Conservation (phyloP, 140 eudicot genomes). For the Erigeron philadelphicus region DNA sequence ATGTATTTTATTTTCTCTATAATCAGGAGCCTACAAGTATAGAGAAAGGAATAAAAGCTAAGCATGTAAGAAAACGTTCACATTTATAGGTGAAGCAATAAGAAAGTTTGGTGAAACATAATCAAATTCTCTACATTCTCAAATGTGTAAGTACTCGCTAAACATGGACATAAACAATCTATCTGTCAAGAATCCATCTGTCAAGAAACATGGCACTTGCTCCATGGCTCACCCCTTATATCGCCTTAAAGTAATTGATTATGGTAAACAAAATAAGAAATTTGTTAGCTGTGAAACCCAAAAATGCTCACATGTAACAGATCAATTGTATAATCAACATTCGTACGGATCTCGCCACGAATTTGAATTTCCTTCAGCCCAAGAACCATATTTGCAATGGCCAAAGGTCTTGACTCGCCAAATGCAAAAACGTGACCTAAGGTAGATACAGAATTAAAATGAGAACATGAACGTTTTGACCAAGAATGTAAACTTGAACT, state of each 20-base stretch:
- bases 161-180: no score
- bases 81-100: no score
- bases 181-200: no score
- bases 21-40: constrained; percentile 69
- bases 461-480: not conserved
- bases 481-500: not conserved
- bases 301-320: constrained; percentile 71
- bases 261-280: not conserved
- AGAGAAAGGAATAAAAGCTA: not conserved
- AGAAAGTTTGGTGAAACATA: no score
- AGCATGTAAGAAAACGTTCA: no score
- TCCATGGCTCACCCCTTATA: no score
- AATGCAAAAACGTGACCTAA: constrained; percentile 92
- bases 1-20: constrained; percentile 88
- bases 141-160: no score
- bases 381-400: constrained; percentile 95
- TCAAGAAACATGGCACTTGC: no score
- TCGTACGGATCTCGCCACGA: constrained; percentile 97
- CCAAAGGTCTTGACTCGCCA: constrained; percentile 82
- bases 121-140: no score
- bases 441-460: not conserved
- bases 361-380: constrained; percentile 93
- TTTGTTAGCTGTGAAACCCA: not conserved
- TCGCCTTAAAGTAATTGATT: not conserved
- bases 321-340: constrained; percentile 95